Conservation (phyloP, 768 basidiomycete genomes). For the Guyanaporus albipodus region DNA sequence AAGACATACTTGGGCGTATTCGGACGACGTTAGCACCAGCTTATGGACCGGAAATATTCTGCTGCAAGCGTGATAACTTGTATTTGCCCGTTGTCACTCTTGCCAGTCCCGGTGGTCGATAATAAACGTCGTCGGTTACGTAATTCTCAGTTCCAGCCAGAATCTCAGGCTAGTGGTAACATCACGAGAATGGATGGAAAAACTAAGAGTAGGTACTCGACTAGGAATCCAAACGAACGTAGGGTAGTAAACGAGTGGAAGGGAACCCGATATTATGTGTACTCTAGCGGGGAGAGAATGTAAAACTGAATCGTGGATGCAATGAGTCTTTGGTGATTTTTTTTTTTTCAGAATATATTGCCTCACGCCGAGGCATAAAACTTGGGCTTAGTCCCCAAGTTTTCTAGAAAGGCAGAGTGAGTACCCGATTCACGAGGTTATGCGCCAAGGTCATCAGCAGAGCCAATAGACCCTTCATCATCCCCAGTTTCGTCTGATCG, state of each 20-base stretch:
- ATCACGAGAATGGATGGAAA: conserved; percentile 7
- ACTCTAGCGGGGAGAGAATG: neutral
- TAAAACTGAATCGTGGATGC: neutral
- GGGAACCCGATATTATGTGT: conserved; percentile 4
- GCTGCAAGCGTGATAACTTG: too few species aligned
- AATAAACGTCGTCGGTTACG: conserved; percentile 13
- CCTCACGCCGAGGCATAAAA: neutral
- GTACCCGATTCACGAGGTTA: too few species aligned
- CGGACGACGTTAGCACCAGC: too few species aligned
- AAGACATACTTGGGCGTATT: conserved; percentile 26
- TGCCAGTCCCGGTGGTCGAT: too few species aligned
- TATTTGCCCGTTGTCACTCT: too few species aligned
- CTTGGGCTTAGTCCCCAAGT: neutral
- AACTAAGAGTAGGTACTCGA: neutral
- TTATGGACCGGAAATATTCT: too few species aligned
- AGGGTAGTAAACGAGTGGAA: conserved; percentile 18
- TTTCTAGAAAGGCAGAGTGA: neutral
- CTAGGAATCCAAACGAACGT: conserved; percentile 19
- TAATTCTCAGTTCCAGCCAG: conserved; percentile 16
- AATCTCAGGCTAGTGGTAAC: neutral
- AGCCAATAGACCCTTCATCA: conserved; percentile 12
- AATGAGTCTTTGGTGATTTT: conserved; percentile 7
- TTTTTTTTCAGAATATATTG: conserved; percentile 5
- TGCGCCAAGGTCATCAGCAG: conserved; percentile 13
- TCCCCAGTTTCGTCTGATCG: conserved; percentile 2